phyloP scores from a whole-genome alignment of 1,284 basidiomycete genomes.

The Mycosarcoma maydis region DNA sequence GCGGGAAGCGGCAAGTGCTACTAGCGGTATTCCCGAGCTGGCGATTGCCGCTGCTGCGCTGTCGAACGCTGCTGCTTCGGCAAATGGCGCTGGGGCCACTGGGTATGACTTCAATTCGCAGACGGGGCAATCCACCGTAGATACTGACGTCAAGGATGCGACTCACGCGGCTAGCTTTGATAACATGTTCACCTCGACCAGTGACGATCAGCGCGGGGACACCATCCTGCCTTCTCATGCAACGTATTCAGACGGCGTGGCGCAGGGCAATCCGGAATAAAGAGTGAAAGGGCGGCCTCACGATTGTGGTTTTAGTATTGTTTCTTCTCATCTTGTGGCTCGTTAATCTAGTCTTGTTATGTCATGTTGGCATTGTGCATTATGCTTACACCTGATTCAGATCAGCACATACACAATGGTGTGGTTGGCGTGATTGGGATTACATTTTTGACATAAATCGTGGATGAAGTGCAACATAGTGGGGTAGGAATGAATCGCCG shows the following conservation, averaged over 20 bases:
- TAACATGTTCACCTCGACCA: slow-evolving; percentile 15
- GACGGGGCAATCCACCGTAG: neutral
- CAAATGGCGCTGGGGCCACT: neutral
- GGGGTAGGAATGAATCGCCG: too few relatives aligned
- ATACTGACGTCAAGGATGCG: slow-evolving; percentile 7
- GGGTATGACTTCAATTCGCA: slow-evolving; percentile 5
- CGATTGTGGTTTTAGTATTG: too few relatives aligned
- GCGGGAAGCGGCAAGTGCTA: slow-evolving; percentile 16
- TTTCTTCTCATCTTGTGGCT: too few relatives aligned
- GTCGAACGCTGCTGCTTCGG: slow-evolving; percentile 37
- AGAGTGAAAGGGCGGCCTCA: too few relatives aligned
- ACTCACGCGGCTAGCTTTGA: slow-evolving; percentile 6
- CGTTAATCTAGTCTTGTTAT: too few relatives aligned
- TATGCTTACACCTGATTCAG: too few relatives aligned
- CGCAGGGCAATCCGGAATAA: neutral
- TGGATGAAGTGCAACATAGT: too few relatives aligned
- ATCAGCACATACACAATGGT: too few relatives aligned
- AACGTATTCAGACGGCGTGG: neutral
- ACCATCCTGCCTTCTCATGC: slow-evolving; percentile 1
- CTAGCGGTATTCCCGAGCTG: slow-evolving; percentile 32
- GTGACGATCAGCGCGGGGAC: neutral
- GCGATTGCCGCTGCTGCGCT: slow-evolving; percentile 43
- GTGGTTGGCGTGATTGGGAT: too few relatives aligned
- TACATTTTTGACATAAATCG: too few relatives aligned
- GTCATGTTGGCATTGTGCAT: too few relatives aligned